phyloP scores from a whole-genome alignment of 495 filamentous ascomycete genomes.

The Pyrenopolyporus hunteri region DNA sequence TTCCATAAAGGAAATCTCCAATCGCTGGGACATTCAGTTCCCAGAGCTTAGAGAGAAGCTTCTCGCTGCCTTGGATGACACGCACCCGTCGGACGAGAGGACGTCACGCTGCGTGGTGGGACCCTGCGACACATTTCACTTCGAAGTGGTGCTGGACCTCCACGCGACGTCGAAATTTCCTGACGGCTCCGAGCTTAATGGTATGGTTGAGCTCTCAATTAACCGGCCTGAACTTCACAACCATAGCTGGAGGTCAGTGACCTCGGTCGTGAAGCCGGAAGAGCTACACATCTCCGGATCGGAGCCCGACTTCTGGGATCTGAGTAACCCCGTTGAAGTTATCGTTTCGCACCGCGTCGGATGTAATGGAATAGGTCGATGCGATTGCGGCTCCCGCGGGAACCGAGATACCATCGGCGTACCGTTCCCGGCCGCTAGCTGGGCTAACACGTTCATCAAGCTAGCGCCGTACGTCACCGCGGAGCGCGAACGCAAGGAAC shows the following conservation, averaged over 20 bases:
- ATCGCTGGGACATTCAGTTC: constrained; percentile 50
- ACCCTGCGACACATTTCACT: constrained; percentile 59
- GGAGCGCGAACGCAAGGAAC: constrained; percentile 40
- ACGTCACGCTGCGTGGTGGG: constrained; percentile 41
- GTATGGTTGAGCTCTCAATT: constrained; percentile 55
- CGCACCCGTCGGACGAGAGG: constrained; percentile 42
- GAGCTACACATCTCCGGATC: constrained; percentile 51
- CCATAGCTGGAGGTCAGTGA: constrained; percentile 57
- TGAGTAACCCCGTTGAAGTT: constrained; percentile 40
- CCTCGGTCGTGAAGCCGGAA: constrained; percentile 53
- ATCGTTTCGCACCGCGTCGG: constrained; percentile 48
- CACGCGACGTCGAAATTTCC: constrained; percentile 54
- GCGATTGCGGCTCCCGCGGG: constrained; percentile 42
- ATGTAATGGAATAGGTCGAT: constrained; percentile 44
- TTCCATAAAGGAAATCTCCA: constrained; percentile 48
- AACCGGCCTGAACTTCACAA: constrained; percentile 50
- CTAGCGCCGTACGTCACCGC: constrained; percentile 50
- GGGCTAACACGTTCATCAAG: constrained; percentile 55
- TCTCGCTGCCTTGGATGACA: constrained; percentile 42
- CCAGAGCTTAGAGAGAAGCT: constrained; percentile 53
- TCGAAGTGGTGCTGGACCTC: constrained; percentile 55
- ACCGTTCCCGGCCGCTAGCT: constrained; percentile 58
- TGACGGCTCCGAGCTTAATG: constrained; percentile 54
- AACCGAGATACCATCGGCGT: constrained; percentile 47
- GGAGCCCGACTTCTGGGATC: constrained; percentile 43